Evolutionary conservation across 768 basidiomycete genomes (phyloP).

Genomic region (Floccularia luteovirens): DNA sequence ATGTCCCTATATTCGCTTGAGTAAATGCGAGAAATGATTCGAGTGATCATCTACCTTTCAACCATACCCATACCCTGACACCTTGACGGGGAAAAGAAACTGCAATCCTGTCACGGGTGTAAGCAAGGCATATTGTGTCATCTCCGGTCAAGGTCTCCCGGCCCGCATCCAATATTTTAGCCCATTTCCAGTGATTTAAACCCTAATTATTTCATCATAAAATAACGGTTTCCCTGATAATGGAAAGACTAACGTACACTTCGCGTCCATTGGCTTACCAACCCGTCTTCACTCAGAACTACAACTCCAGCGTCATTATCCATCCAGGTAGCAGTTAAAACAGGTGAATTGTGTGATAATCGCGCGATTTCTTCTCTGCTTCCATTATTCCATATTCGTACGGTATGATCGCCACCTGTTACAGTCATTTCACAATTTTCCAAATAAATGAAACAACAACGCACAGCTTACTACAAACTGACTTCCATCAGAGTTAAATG

Average conservation of each 20-base stretch:
- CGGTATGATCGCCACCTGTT: slow-evolving; percentile 47
- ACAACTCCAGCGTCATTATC: slow-evolving; percentile 48
- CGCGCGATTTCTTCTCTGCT: slow-evolving; percentile 44
- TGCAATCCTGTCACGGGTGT: slow-evolving; percentile 49
- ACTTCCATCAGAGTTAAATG: slow-evolving; percentile 46
- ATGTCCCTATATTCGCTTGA: slow-evolving; percentile 33
- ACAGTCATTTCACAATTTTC: not conserved
- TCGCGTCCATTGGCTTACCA: slow-evolving; percentile 52
- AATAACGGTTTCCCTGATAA: too few species aligned
- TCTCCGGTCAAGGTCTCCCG: slow-evolving; percentile 23
- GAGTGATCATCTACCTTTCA: slow-evolving; percentile 31
- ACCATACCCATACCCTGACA: slow-evolving; percentile 60
- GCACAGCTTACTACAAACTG: slow-evolving; percentile 52
- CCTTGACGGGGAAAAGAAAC: slow-evolving; percentile 52
- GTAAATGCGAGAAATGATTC: not conserved
- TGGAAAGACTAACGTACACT: slow-evolving; percentile 24
- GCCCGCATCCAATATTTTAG: slow-evolving; percentile 45
- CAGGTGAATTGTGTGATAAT: slow-evolving; percentile 41
- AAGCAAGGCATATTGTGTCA: slow-evolving; percentile 45
- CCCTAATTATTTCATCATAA: too few species aligned
- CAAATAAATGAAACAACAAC: slow-evolving; percentile 13
- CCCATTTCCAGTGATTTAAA: slow-evolving; percentile 47
- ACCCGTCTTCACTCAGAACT: slow-evolving; percentile 48
- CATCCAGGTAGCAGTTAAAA: slow-evolving; percentile 52
- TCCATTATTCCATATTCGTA: slow-evolving; percentile 56